Evolutionary conservation across 768 basidiomycete genomes (phyloP).

Genomic region (Crucibulum laeve): DNA sequence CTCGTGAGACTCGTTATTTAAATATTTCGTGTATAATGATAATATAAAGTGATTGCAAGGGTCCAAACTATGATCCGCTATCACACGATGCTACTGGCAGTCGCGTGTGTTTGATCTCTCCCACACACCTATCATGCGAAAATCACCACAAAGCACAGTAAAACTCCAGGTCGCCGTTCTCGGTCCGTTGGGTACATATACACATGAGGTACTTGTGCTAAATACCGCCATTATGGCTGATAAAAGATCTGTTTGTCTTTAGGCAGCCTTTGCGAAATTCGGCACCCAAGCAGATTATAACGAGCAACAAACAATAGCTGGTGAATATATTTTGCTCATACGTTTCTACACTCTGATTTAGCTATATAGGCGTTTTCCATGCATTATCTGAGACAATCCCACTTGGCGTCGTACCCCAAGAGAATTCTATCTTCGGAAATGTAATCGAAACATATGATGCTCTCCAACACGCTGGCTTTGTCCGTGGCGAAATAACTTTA

Average conservation of each 20-base stretch:
- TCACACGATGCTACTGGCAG: no score
- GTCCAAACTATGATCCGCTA: no score
- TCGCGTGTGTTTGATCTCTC: no score
- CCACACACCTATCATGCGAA: no score
- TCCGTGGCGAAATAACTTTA: slow-evolving; percentile 57
- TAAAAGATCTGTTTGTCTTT: background rate
- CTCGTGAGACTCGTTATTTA: no score
- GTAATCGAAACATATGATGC: slow-evolving; percentile 74
- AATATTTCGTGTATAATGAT: no score
- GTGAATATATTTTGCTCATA: slow-evolving; percentile 11
- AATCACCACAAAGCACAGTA: no score
- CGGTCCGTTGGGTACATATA: slow-evolving; percentile 69
- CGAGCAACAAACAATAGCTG: slow-evolving; percentile 29
- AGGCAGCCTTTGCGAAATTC: slow-evolving; percentile 39
- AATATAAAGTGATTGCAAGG: no score
- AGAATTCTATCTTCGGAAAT: slow-evolving; percentile 71
- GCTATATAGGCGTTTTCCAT: slow-evolving; percentile 50
- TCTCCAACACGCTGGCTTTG: slow-evolving; percentile 48
- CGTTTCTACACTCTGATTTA: background rate
- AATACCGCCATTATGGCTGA: background rate
- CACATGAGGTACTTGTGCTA: slow-evolving; percentile 41
- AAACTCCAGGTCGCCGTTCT: slow-evolving; percentile 45
- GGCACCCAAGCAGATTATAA: slow-evolving; percentile 26
- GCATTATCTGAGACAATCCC: slow-evolving; percentile 40
- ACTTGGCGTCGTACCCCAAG: slow-evolving; percentile 72